Percentiles rank a stretch among this genome's conserved stretches.
phyloP scores from a whole-genome alignment of 257 asterid species.

The Henckelia pumila region DNA sequence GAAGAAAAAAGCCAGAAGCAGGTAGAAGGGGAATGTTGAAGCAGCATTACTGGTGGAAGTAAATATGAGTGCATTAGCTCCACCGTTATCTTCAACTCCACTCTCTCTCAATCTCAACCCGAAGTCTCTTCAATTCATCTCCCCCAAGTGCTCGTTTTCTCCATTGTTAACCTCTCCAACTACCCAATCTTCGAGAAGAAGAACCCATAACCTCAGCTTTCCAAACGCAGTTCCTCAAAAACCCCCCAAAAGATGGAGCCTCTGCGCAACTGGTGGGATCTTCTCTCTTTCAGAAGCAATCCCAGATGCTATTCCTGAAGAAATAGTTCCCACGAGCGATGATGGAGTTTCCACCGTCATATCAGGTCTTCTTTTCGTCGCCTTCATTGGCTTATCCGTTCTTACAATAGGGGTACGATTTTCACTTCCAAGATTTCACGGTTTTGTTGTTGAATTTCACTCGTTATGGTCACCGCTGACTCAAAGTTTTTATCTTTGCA shows the following conservation, averaged over 20 bases:
- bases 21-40: slow-evolving; percentile 25
- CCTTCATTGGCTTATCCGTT: slow-evolving; percentile 71
- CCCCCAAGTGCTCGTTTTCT: slow-evolving; percentile 18
- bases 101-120: slow-evolving; percentile 31
- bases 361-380: slow-evolving; percentile 51
- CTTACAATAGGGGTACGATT: slow-evolving; percentile 68
- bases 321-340: slow-evolving; percentile 39
- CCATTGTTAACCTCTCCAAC: slow-evolving; percentile 18
- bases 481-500: slow-evolving; percentile 15
- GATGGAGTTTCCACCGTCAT: slow-evolving; percentile 46
- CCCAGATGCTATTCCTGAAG: slow-evolving; percentile 44
- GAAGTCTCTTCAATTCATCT: slow-evolving; percentile 10
- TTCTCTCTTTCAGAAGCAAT: slow-evolving; percentile 46
- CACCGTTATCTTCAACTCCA: slow-evolving; percentile 28
- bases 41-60: slow-evolving; percentile 5
- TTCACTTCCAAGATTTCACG: not conserved
- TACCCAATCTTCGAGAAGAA: slow-evolving; percentile 16
- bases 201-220: slow-evolving; percentile 18
- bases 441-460: slow-evolving; percentile 1
- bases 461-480: too few relatives aligned
- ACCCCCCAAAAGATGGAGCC: slow-evolving; percentile 36
- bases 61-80: slow-evolving; percentile 37
- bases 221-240: slow-evolving; percentile 18
- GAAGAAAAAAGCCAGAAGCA: too few relatives aligned
- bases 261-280: slow-evolving; percentile 31